Percentiles rank a stretch among this genome's conserved stretches.
Conservation (phyloP, 768 basidiomycete species). For the Boletus coccyginus region DNA sequence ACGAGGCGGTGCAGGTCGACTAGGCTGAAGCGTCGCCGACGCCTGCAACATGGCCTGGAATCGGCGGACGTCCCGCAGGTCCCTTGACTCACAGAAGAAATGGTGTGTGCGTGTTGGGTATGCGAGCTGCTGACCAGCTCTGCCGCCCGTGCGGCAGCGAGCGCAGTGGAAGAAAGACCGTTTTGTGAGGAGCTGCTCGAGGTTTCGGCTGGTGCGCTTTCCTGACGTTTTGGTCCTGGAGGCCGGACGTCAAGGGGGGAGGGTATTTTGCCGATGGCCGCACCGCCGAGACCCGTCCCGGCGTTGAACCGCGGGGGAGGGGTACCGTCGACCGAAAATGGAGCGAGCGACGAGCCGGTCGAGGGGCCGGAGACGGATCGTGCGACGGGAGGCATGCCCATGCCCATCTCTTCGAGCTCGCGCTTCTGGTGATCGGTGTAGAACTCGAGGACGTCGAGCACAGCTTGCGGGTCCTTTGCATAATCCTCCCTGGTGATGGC, state of each 20-base stretch:
- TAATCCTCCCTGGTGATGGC: conserved; percentile 99
- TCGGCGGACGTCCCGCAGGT: conserved; percentile 25
- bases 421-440: conserved; percentile 97
- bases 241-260: conserved; percentile 38
- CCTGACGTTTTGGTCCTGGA: conserved; percentile 41
- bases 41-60: conserved; percentile 25
- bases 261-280: conserved; percentile 43
- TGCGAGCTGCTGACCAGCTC: conserved; percentile 60
- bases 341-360: conserved; percentile 30
- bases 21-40: conserved; percentile 47
- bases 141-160: conserved; percentile 57
- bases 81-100: conserved; percentile 34
- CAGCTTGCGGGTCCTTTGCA: conserved; percentile 94
- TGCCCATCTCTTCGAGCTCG: conserved; percentile 69
- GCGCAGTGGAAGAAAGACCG: conserved; percentile 40
- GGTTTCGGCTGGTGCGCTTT: conserved; percentile 40
- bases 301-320: conserved; percentile 84
- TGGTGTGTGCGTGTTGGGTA: conserved; percentile 37
- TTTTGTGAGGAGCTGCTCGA: conserved; percentile 31
- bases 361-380: conserved; percentile 22
- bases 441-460: conserved; percentile 96
- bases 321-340: conserved; percentile 32
- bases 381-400: conserved; percentile 28
- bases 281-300: conserved; percentile 87
- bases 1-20: conserved; percentile 66